Percentiles rank a stretch among this genome's conserved stretches.
These are phyloP conservation scores for Sisymbrium irio DNA, from an alignment of 345 rosid genomes.

Conservation along the genomic window DNA sequence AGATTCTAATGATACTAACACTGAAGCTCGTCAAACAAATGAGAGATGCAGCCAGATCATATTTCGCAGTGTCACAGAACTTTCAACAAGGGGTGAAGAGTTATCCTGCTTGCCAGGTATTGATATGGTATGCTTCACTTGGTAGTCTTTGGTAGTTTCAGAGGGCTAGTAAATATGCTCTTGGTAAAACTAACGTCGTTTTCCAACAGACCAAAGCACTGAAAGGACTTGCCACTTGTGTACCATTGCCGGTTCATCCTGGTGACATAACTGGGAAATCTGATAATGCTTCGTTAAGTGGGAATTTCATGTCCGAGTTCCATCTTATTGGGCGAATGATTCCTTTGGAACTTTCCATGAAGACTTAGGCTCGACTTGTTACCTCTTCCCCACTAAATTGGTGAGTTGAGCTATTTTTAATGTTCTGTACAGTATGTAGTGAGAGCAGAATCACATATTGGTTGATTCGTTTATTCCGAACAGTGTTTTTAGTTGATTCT, in stretches of 20 bases:
- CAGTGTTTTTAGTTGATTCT: neutral
- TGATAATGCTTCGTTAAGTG: too few relatives aligned
- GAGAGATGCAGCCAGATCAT: too few relatives aligned
- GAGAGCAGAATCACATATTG: neutral
- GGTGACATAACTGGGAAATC: conserved; percentile 40
- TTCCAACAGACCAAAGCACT: conserved; percentile 71
- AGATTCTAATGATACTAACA: too few relatives aligned
- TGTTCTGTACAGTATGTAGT: neutral
- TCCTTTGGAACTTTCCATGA: conserved; percentile 86
- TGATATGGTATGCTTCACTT: too few relatives aligned
- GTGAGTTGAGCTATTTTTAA: conserved; percentile 43
- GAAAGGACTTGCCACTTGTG: conserved; percentile 70
- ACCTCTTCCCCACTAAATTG: conserved; percentile 63
- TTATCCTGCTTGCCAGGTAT: too few relatives aligned
- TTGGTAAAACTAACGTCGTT: conserved; percentile 12
- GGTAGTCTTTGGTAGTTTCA: too few relatives aligned
- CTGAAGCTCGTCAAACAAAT: too few relatives aligned
- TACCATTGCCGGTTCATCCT: conserved; percentile 36
- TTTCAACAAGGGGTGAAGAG: too few relatives aligned
- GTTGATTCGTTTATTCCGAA: neutral
- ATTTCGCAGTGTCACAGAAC: too few relatives aligned
- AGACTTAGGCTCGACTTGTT: conserved; percentile 61
- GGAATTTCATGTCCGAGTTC: too few relatives aligned
- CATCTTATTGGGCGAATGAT: too few relatives aligned
- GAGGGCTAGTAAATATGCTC: neutral